Evolutionary conservation across 2,329 filamentous ascomycete species (phyloP).

Genomic region (Diplocarpon mali): DNA sequence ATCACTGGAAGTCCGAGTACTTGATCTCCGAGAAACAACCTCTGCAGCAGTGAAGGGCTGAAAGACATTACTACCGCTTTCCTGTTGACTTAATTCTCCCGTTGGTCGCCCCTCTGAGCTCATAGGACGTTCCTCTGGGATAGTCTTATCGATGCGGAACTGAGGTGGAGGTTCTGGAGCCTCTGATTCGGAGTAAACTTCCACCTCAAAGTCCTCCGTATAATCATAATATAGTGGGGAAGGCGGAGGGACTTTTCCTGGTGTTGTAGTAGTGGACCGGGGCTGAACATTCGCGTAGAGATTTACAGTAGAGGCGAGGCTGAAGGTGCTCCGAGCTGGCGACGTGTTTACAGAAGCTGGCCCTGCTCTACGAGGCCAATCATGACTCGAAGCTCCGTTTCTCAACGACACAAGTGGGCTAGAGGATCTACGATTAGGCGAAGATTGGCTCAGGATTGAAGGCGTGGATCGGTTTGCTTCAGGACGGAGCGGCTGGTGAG

Average conservation of each 20-base stretch:
- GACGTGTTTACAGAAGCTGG: constrained; percentile 21
- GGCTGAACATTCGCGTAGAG: constrained; percentile 11
- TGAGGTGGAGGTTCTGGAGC: constrained; percentile 19
- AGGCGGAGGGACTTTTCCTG: constrained; percentile 17
- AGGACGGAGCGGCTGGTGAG: constrained; percentile 18
- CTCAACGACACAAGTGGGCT: constrained; percentile 16
- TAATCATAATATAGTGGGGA: constrained; percentile 28
- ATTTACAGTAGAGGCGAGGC: constrained; percentile 25
- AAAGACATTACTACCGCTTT: neutral
- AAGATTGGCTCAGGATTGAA: constrained; percentile 20
- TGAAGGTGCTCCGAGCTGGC: constrained; percentile 24
- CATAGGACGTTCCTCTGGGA: constrained; percentile 23
- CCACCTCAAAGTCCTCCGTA: constrained; percentile 27
- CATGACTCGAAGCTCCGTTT: constrained; percentile 10
- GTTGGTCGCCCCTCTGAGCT: constrained; percentile 12
- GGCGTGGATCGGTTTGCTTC: constrained; percentile 24
- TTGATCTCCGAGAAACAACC: neutral
- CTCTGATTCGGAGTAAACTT: constrained; percentile 12
- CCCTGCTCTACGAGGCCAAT: constrained; percentile 18
- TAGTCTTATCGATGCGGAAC: constrained; percentile 23
- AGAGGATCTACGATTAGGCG: constrained; percentile 20
- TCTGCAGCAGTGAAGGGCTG: neutral
- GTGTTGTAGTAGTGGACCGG: constrained; percentile 21
- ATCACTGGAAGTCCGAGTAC: neutral
- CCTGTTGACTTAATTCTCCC: neutral